phyloP scores from a whole-genome alignment of 192 early-diverging fungal genomes.

The Podila verticillata region DNA sequence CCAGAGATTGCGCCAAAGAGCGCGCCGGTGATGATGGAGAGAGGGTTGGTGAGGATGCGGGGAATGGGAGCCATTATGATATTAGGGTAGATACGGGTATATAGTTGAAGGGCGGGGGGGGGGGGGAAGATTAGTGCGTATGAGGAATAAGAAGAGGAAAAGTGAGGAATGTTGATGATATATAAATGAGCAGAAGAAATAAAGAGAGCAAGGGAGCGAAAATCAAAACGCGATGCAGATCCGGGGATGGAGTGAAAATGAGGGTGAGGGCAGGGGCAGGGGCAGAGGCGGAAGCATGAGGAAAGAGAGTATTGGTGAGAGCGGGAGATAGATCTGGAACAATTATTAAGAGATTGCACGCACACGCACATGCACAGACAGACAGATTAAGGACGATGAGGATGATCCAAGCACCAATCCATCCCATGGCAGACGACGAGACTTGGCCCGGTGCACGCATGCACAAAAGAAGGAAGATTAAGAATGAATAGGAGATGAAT shows the following conservation, averaged over 20 bases:
- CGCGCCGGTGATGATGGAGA: slow-evolving; percentile 46
- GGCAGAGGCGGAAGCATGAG: neutral
- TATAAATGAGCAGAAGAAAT: neutral
- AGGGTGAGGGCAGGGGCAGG: neutral
- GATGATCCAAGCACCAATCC: too few species aligned
- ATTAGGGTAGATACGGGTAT: neutral
- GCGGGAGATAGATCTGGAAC: too few species aligned
- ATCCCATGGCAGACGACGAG: too few species aligned
- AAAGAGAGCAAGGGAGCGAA: neutral
- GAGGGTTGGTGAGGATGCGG: slow-evolving; percentile 21
- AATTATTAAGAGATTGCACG: too few species aligned
- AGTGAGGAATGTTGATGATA: neutral
- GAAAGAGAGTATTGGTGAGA: too few species aligned
- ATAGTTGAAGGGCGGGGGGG: neutral
- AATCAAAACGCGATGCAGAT: too few species aligned
- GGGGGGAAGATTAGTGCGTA: neutral
- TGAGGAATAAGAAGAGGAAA: neutral
- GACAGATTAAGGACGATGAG: too few species aligned
- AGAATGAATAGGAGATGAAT: too few species aligned
- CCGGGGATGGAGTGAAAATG: neutral
- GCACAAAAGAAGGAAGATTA: too few species aligned
- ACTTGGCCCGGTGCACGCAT: too few species aligned
- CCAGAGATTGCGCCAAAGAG: slow-evolving; percentile 40
- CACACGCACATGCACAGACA: too few species aligned
- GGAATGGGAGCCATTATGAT: slow-evolving; percentile 39